Percentiles rank a stretch among this genome's conserved stretches.
phyloP scores from a whole-genome alignment of 257 asterid species.

The Linderniella brevidens region DNA sequence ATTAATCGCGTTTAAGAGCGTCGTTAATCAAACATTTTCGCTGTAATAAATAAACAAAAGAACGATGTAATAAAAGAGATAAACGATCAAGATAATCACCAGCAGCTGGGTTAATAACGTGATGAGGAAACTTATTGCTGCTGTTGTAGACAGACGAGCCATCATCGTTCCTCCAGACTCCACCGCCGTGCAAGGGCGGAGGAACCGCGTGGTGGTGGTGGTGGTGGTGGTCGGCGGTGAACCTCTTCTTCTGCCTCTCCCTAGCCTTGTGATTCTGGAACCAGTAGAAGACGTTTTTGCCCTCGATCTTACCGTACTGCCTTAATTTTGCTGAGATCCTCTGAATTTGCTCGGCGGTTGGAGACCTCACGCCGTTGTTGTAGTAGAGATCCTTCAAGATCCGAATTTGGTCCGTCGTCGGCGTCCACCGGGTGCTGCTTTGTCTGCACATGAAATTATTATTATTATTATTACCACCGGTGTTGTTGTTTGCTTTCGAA shows the following conservation, averaged over 20 bases:
- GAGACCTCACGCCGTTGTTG: conserved; percentile 92
- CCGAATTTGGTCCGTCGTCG: conserved; percentile 82
- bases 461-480: no score
- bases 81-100: no score
- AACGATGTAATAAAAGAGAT: no score
- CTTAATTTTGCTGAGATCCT: conserved; percentile 71
- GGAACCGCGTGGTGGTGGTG: not conserved
- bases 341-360: conserved; percentile 90
- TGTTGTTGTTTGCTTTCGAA: no score
- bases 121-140: conserved; percentile 26
- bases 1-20: not conserved
- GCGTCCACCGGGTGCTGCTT: conserved; percentile 91
- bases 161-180: not conserved
- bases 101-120: conserved; percentile 2
- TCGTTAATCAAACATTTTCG: not conserved
- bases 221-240: conserved; percentile 24
- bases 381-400: conserved; percentile 87
- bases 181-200: not conserved
- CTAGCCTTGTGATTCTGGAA: conserved; percentile 97
- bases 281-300: conserved; percentile 95
- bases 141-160: conserved; percentile 10
- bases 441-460: conserved; percentile 40
- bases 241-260: conserved; percentile 88
- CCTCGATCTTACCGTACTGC: conserved; percentile 96
- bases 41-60: not conserved